A percentile compares a stretch with the other conserved stretches of the same genome.
Evolutionary conservation across 805 yeast species (phyloP).

Genomic region (Candida pini): DNA sequence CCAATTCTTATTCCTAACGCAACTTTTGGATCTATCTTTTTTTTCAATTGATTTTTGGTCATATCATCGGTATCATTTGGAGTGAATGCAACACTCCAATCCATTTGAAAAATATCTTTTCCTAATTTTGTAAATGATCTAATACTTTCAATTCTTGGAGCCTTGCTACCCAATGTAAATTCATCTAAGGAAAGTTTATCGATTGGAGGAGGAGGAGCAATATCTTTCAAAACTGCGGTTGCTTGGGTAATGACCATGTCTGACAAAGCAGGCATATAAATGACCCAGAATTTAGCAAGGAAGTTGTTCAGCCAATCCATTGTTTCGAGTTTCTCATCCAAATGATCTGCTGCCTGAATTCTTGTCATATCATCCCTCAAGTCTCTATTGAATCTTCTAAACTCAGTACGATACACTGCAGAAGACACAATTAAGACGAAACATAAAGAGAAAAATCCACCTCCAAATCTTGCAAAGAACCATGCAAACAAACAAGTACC

Average conservation of each 20-base stretch:
- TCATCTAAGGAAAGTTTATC: conserved; percentile 68
- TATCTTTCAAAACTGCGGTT: conserved; percentile 61
- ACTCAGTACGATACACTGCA: conserved; percentile 66
- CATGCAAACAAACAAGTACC: conserved; percentile 74
- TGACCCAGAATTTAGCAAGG: conserved; percentile 78
- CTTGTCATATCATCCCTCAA: conserved; percentile 73
- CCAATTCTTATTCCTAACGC: conserved; percentile 78
- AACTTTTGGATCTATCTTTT: conserved; percentile 73
- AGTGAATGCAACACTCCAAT: conserved; percentile 75
- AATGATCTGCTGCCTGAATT: conserved; percentile 52
- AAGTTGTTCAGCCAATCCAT: conserved; percentile 80
- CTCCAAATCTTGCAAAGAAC: conserved; percentile 56
- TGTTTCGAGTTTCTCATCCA: conserved; percentile 62
- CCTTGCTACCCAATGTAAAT: conserved; percentile 75
- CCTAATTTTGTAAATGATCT: conserved; percentile 70
- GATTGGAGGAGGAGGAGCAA: conserved; percentile 80
- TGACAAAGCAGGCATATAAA: conserved; percentile 80
- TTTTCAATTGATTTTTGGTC: conserved; percentile 69
- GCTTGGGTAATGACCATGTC: conserved; percentile 68
- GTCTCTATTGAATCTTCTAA: conserved; percentile 69
- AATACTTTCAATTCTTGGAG: conserved; percentile 69
- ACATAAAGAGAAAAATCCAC: conserved; percentile 57
- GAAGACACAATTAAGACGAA: conserved; percentile 56
- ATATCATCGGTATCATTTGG: conserved; percentile 80
- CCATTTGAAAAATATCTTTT: conserved; percentile 68